Base-by-base conservation (phyloP, 2,329 filamentous ascomycete genomes). In the Calonectria fujianensis region DNA sequence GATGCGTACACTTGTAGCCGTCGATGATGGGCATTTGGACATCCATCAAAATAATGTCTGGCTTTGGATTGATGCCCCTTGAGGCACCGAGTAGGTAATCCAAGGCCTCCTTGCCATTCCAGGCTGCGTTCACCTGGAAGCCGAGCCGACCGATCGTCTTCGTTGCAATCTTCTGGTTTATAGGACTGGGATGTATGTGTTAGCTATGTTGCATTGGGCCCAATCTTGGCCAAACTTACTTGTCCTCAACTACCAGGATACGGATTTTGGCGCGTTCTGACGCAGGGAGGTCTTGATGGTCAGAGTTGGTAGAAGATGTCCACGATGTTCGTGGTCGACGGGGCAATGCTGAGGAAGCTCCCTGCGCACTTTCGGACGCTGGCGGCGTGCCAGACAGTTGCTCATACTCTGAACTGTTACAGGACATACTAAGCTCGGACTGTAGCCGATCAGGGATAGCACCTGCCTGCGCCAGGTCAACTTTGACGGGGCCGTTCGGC, bases 191-290 rank as follows among this genome's bases (percentile, higher is more conserved):
- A 2, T 27, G 13, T n/a, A 2, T 27, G 13, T n/a, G 73, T 82
- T 70, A 83, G 77, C 52, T 57, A 13, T 20, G 27, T 14, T 67
- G 51, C n/a, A n/a, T 6, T 20, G 64, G 11, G 29, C 29, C 45
- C 18, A 8, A 18, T 14, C 0, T 50, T 52, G 14, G 14, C 16
- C 4, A 10, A 24, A 88, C 91, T 87, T 86, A 92, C 91, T 96
- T 96, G 82, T 96, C 95, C 84, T 96, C 95, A 2, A 96, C 94
- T 1, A 97, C 91, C 27, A 96, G 85, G n/a, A 96, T 88, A 63
- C 94, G 91, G 8, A 93, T 88, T 48, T 91, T 90, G 69, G 90
- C 87, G 70, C 94, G 89, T 70, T 94, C 93, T 3, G 87, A 83
- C 20, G 87, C 84, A 4, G 90, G 85, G 2, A 94, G 81, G 24